A percentile compares a stretch with the other conserved stretches of the same genome.
Evolutionary conservation across 202 grass and related monocot genomes (phyloP).

Genomic region (Panicum hallii): DNA sequence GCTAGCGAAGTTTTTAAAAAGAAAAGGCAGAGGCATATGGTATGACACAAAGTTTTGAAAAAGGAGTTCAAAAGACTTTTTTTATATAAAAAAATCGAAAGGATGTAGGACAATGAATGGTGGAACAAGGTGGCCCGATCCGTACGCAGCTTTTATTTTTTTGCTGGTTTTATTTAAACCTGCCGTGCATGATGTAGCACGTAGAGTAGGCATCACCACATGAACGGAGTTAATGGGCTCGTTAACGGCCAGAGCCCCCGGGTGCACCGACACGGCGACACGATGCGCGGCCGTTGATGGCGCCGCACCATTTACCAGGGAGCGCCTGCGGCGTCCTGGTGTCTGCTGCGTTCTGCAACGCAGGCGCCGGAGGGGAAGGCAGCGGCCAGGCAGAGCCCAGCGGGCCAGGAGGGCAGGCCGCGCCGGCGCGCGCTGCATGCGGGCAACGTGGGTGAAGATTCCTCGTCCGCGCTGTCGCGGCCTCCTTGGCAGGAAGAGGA

Average conservation of each 20-base stretch:
- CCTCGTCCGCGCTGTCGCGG: background rate
- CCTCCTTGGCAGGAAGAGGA: no score
- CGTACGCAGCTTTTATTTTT: no score
- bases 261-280: conserved; percentile 1
- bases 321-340: no score
- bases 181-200: background rate
- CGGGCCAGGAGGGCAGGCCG: no score
- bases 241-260: background rate
- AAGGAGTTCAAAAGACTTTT: background rate
- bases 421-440: no score
- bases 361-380: no score
- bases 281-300: background rate
- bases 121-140: background rate
- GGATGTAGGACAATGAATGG: background rate
- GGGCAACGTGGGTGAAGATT: background rate
- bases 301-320: no score
- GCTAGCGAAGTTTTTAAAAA: background rate
- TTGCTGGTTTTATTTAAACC: background rate
- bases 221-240: background rate
- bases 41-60: background rate
- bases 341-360: no score
- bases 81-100: background rate
- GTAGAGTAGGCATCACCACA: background rate
- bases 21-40: background rate
- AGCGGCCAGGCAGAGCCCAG: no score